Base-by-base conservation (phyloP, 306 rosid species). In the Casuarina cunninghamiana region DNA sequence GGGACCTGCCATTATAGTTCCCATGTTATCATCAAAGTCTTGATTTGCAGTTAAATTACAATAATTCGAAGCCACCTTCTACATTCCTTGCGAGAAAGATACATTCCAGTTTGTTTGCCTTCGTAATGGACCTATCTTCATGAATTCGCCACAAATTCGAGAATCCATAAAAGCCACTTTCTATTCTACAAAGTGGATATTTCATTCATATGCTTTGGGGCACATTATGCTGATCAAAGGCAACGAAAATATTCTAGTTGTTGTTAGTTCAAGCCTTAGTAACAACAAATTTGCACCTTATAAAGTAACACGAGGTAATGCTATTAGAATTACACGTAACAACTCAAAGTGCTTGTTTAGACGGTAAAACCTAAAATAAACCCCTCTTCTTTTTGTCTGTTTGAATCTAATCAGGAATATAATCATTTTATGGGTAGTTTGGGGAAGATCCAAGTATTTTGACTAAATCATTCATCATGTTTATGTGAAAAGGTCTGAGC, bases 1-100 rank as follows among this genome's bases (percentile, higher is more conserved):
- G 78, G 75, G 80, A 75, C 84, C 88, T 81, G 26, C 84, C 84
- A 73, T 82, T 80, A 81, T 53, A 57, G 44, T 73, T 76, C 87
- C 86, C 84, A 82, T 79, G 77, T 84, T 71, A 77, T 60, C 53
- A 9, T 35, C 78, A 81, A 69, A 74, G 73, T 78, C 78, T 71
- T 69, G 72, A 72, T 82, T 82, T 66, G 32, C 61, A 38, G 53
- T 83, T 75, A 82, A 44, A 81, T 75, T 79, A 81, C 51, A 43
- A 8, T 32, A 48, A 61, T 77, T 83, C 57, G 32, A 71, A 35
- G 32, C 53, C 58, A 41, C 63, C 54, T 67, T 58, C 50, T 53
- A 13, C 60, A 49, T 70, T 71, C 80, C 75, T 62, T 49, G 71
- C 71, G 53, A 0, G 16, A 53, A 13, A 13, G 60, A 3, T 46